Evolutionary conservation across 495 filamentous ascomycete species (phyloP).

Genomic region (Astrothelium subdiscretum): DNA sequence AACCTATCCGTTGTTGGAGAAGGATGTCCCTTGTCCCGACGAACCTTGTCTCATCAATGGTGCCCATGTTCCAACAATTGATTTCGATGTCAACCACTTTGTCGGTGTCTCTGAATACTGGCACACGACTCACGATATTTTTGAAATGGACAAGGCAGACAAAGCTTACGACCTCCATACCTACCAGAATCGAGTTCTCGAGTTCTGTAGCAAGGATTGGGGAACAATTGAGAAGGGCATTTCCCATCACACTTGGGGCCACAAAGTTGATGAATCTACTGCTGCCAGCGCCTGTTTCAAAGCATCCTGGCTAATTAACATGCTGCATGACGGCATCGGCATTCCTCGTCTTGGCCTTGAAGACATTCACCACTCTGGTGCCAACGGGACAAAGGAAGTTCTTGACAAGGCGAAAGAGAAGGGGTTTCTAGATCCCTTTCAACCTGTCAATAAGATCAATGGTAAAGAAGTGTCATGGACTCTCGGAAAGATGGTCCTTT

Average conservation of each 20-base stretch:
- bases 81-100: conserved; percentile 97
- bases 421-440: conserved; percentile 79
- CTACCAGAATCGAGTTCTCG: conserved; percentile 73
- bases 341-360: conserved; percentile 84
- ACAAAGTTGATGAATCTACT: conserved; percentile 61
- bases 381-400: conserved; percentile 69
- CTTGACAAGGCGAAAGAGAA: conserved; percentile 60
- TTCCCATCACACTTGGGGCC: conserved; percentile 53
- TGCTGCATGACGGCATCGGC: conserved; percentile 91
- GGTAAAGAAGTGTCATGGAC: conserved; percentile 97
- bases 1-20: conserved; percentile 80
- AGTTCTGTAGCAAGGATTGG: conserved; percentile 84
- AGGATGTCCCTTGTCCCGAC: conserved; percentile 75
- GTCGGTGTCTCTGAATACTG: conserved; percentile 97
- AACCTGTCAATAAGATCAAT: conserved; percentile 85
- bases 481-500: conserved; percentile 93
- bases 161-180: conserved; percentile 84
- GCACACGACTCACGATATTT: conserved; percentile 95
- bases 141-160: conserved; percentile 67
- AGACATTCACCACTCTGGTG: conserved; percentile 31
- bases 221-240: conserved; percentile 54
- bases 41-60: conserved; percentile 80
- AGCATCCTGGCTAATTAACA: conserved; percentile 91
- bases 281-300: conserved; percentile 93
- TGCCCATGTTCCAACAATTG: conserved; percentile 85